Evolutionary conservation across 1,284 basidiomycete genomes (phyloP), one percentile per base, ranked within the genome.

Genomic region (Apiotrichum siamense): DNA sequence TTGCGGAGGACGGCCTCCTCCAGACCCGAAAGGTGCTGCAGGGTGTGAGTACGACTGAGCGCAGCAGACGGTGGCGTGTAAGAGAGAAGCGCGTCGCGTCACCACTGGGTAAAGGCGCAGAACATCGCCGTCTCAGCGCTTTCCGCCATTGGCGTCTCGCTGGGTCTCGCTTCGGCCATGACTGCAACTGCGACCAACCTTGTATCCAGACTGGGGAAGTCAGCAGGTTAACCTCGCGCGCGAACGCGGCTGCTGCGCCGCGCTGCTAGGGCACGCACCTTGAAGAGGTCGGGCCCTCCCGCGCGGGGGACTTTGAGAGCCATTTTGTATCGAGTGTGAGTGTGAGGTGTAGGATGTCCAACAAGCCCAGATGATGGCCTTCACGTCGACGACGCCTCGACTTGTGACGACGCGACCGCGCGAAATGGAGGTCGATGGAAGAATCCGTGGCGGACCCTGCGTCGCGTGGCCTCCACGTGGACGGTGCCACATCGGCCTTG

Each of bases 1-100:
- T 97, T 98, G 57, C 94, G 83, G 60, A 93, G 76, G 24, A 92
- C 87, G 15, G 92, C 90, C 69, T 97, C 92, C 70, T 97, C 92
- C 58, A 97, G 79, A 1, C 92, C 92, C 75, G 85, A 84, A 41
- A 89, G 77, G 68, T 91, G 84, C 87, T 92, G 72, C n/a, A n/a
- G n/a, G 21, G 17, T 12, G 47, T 47, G 25, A 36, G 47, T 38
- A 35, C 29, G 10, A 31, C 15, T 31, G 29, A 10, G 10, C 11
- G 11, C 44, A 23, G 3, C 33, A 26, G 3, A 25, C 32, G 32
- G 17, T 35, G 31, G n/a, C 6, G 32, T 26, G 33, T 36, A 23
- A 25, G 10, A 29, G 7, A 25, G 15, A 4, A 33, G 37, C 12
- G 37, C 11, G 31, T n/a, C 11, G 10, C 38, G 43, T 51, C 17